phyloP scores from a whole-genome alignment of 2,329 filamentous ascomycete genomes.

The Diaporthe citriasiana region DNA sequence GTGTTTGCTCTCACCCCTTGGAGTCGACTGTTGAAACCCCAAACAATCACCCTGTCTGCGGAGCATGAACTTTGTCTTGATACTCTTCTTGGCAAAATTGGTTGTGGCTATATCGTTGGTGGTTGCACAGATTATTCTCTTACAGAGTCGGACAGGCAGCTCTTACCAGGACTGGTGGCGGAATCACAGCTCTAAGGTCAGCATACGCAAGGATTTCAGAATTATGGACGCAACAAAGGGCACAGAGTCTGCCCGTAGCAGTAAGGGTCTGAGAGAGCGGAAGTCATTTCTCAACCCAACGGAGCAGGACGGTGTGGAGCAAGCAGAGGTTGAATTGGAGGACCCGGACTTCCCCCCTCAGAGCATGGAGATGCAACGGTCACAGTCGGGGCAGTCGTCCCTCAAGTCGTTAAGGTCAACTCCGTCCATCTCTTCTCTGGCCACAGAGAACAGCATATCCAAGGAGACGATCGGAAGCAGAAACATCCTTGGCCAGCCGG shows the following conservation, averaged over 20 bases:
- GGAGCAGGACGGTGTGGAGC: slow-evolving; percentile 15
- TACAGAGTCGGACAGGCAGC: slow-evolving; percentile 19
- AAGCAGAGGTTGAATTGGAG: not conserved
- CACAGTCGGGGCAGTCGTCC: slow-evolving; percentile 36
- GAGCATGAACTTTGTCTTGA: slow-evolving; percentile 42
- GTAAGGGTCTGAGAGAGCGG: slow-evolving; percentile 38
- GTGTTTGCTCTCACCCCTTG: not conserved
- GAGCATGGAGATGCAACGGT: slow-evolving; percentile 39
- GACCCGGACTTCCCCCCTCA: not conserved
- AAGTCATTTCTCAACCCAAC: slow-evolving; percentile 33
- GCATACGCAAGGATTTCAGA: slow-evolving; percentile 16
- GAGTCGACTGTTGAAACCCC: not conserved
- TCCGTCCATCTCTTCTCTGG: slow-evolving; percentile 26
- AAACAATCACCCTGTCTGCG: slow-evolving; percentile 1
- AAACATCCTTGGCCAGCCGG: slow-evolving; percentile 58
- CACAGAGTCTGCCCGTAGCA: slow-evolving; percentile 15
- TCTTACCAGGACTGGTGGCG: slow-evolving; percentile 16
- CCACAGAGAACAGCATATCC: slow-evolving; percentile 36
- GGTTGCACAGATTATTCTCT: slow-evolving; percentile 29
- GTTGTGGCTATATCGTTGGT: slow-evolving; percentile 30
- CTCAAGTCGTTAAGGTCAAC: slow-evolving; percentile 3
- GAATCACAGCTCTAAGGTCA: slow-evolving; percentile 3
- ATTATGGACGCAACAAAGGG: slow-evolving; percentile 37
- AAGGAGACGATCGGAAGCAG: slow-evolving; percentile 19
- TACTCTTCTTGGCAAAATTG: slow-evolving; percentile 36